phyloP scores from a whole-genome alignment of 2,329 filamentous ascomycete species.

The Ambrosiella beaveri region DNA sequence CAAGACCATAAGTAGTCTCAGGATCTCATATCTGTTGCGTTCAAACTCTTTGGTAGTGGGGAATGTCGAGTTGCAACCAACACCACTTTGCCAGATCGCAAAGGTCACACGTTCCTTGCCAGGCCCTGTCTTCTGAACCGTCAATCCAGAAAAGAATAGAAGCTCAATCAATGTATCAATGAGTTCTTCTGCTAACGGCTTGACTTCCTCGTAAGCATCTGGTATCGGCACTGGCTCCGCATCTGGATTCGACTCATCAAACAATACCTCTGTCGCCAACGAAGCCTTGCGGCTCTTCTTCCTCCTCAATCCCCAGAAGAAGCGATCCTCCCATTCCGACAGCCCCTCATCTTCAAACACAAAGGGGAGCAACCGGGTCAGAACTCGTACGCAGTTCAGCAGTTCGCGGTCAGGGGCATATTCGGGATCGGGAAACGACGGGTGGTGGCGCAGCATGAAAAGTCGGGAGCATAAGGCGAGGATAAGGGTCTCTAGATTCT shows the following conservation, averaged over 20 bases:
- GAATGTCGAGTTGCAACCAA: constrained; percentile 81
- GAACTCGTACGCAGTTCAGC: constrained; percentile 85
- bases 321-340: constrained; percentile 71
- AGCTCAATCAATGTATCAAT: constrained; percentile 80
- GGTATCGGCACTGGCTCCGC: constrained; percentile 26
- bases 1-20: constrained; percentile 70
- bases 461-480: constrained; percentile 69
- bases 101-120: constrained; percentile 71
- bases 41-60: constrained; percentile 83
- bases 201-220: constrained; percentile 61
- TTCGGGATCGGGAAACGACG: constrained; percentile 75
- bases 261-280: constrained; percentile 60
- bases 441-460: constrained; percentile 68
- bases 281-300: constrained; percentile 51
- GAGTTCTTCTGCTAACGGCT: constrained; percentile 79
- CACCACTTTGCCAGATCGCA: constrained; percentile 94
- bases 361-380: constrained; percentile 79
- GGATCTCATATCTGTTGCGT: constrained; percentile 77
- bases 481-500: constrained; percentile 80
- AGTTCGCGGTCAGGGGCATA: constrained; percentile 71
- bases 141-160: constrained; percentile 82
- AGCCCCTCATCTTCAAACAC: constrained; percentile 79
- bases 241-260: constrained; percentile 51
- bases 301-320: constrained; percentile 72
- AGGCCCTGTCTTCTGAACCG: constrained; percentile 54